Percentiles rank a stretch among this genome's conserved stretches.
Conservation (phyloP, 305 asterid species). For the Striga hermonthica region DNA sequence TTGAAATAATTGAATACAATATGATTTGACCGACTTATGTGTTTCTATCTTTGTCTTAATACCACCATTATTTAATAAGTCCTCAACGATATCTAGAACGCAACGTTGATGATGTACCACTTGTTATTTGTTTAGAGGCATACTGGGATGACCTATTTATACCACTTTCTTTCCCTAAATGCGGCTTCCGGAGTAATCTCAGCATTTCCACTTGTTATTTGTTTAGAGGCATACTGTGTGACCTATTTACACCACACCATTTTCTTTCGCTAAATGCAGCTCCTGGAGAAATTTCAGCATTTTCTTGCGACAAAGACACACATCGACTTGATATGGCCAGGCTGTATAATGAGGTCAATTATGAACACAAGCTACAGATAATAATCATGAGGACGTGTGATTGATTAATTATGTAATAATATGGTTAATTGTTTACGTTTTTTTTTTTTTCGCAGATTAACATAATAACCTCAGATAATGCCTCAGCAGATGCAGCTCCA, state of each 20-base stretch:
- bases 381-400: not conserved
- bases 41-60: constrained; percentile 18
- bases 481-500: constrained; percentile 42
- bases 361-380: not conserved
- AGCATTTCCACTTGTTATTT: constrained; percentile 27
- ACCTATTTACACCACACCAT: constrained; percentile 4
- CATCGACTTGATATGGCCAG: constrained; percentile 61
- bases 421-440: constrained; percentile 16
- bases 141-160: constrained; percentile 17
- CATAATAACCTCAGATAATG: constrained; percentile 45
- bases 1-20: constrained; percentile 9
- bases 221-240: not conserved
- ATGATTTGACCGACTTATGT: not conserved
- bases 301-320: constrained; percentile 55
- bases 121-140: not conserved
- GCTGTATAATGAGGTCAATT: constrained; percentile 69
- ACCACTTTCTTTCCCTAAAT: constrained; percentile 23
- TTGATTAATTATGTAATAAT: constrained; percentile 7
- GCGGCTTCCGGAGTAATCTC: constrained; percentile 69
- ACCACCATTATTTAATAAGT: not conserved
- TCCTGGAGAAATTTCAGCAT: constrained; percentile 52
- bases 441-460: constrained; percentile 50
- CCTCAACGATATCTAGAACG: constrained; percentile 1
- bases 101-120: constrained; percentile 8
- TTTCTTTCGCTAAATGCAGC: constrained; percentile 46